Evolutionary conservation across 2,329 filamentous ascomycete genomes (phyloP).

Genomic region (Neofusicoccum cordaticola): DNA sequence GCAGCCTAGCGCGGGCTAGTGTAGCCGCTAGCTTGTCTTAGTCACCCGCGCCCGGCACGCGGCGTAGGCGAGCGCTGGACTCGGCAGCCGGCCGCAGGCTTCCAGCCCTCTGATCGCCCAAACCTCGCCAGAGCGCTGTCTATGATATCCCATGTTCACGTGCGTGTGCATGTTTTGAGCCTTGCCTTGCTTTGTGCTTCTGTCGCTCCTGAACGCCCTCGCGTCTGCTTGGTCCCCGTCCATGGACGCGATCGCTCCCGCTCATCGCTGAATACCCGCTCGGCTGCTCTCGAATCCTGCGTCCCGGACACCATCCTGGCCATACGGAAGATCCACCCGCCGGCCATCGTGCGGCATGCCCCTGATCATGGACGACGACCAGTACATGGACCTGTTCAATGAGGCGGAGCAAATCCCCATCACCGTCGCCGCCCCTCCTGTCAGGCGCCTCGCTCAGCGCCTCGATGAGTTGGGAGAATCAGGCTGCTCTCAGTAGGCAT

Average conservation of each 20-base stretch:
- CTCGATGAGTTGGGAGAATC: slow-evolving; percentile 72
- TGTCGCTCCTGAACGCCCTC: not conserved
- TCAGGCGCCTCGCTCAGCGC: slow-evolving; percentile 68
- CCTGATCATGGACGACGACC: slow-evolving; percentile 54
- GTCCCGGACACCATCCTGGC: not conserved
- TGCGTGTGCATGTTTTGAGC: not conserved
- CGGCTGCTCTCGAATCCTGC: no score
- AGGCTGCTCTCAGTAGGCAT: slow-evolving; percentile 76
- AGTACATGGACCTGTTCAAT: slow-evolving; percentile 54
- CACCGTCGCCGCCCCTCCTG: slow-evolving; percentile 50
- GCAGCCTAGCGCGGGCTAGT: not conserved
- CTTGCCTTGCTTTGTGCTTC: not conserved
- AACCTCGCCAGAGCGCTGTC: not conserved
- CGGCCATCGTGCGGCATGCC: slow-evolving; percentile 29
- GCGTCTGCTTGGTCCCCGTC: not conserved
- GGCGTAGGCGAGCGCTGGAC: not conserved
- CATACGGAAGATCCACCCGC: not conserved
- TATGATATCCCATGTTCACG: not conserved
- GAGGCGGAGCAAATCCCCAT: slow-evolving; percentile 58
- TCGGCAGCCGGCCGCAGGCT: not conserved
- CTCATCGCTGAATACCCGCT: not conserved
- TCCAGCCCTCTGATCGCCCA: not conserved
- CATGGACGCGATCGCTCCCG: not conserved
- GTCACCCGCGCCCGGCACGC: not conserved
- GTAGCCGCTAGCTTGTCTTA: not conserved